phyloP scores from a whole-genome alignment of 306 rosid species.

The Cucurbita ficifolia region DNA sequence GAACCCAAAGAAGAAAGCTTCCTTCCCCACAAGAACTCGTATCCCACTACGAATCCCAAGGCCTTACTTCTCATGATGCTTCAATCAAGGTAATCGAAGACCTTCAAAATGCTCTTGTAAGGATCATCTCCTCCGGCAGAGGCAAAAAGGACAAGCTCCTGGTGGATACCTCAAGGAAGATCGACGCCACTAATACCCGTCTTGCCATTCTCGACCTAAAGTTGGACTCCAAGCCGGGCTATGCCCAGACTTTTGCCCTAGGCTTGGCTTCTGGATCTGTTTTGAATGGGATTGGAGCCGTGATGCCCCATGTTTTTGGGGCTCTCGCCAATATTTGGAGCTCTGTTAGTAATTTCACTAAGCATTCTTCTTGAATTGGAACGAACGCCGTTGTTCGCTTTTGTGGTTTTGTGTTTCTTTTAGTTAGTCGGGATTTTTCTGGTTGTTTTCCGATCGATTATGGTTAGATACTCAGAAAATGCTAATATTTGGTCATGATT shows the following conservation, averaged over 20 bases:
- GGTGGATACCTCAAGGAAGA: constrained; percentile 41
- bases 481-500: neutral
- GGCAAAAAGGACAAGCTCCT: constrained; percentile 46
- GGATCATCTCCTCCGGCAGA: constrained; percentile 51
- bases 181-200: constrained; percentile 34
- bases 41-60: constrained; percentile 72
- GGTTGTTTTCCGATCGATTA: neutral
- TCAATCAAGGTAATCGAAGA: constrained; percentile 78
- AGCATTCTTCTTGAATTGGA: constrained; percentile 20
- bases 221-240: constrained; percentile 76
- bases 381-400: neutral
- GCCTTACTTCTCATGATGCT: constrained; percentile 48
- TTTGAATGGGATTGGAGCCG: constrained; percentile 33
- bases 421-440: neutral
- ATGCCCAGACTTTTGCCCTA: constrained; percentile 40
- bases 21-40: constrained; percentile 50
- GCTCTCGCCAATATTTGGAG: constrained; percentile 50
- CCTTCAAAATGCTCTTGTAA: constrained; percentile 57
- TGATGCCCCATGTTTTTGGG: constrained; percentile 42
- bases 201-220: constrained; percentile 56
- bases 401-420: neutral
- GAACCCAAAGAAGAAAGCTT: constrained; percentile 25
- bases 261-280: constrained; percentile 65
- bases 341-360: constrained; percentile 24
- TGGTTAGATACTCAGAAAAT: neutral